phyloP scores from a whole-genome alignment of 345 rosid species.

The Euphorbia peplus region DNA sequence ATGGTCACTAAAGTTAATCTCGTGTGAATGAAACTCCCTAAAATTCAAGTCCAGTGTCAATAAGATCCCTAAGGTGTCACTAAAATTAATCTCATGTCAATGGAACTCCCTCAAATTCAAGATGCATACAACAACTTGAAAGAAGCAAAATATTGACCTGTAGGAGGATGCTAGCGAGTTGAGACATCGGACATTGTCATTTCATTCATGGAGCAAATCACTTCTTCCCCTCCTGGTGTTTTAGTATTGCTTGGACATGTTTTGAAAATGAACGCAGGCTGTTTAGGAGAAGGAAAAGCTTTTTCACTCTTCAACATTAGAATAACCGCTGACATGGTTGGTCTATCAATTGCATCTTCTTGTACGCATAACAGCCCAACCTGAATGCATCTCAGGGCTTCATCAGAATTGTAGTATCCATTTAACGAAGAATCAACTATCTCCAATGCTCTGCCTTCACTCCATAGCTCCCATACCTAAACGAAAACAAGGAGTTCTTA shows the following conservation, averaged over 20 bases:
- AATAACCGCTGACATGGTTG: conserved; percentile 12
- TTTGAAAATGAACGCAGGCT: conserved; percentile 9
- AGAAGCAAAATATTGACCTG: too few relatives aligned
- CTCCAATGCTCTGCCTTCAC: conserved; percentile 15
- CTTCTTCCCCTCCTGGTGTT: not conserved
- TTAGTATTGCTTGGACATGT: not conserved
- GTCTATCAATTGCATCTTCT: conserved; percentile 8
- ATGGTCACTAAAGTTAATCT: too few relatives aligned
- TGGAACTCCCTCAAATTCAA: too few relatives aligned
- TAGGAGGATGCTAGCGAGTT: too few relatives aligned
- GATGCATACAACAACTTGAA: too few relatives aligned
- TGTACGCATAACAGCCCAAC: conserved; percentile 18
- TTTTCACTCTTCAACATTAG: conserved; percentile 5
- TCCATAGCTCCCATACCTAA: conserved; percentile 25
- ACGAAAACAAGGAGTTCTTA: not conserved
- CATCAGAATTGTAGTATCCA: not conserved
- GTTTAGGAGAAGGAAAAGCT: conserved; percentile 6
- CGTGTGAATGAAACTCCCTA: too few relatives aligned
- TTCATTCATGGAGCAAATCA: not conserved
- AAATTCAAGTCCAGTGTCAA: too few relatives aligned
- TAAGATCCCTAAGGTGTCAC: too few relatives aligned
- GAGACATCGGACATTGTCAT: not conserved
- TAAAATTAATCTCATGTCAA: too few relatives aligned
- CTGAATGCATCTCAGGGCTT: conserved; percentile 9
- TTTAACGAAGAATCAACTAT: conserved; percentile 10